Conservation (phyloP, 192 early-diverging fungal genomes). For the Backusella tarrabulga region DNA sequence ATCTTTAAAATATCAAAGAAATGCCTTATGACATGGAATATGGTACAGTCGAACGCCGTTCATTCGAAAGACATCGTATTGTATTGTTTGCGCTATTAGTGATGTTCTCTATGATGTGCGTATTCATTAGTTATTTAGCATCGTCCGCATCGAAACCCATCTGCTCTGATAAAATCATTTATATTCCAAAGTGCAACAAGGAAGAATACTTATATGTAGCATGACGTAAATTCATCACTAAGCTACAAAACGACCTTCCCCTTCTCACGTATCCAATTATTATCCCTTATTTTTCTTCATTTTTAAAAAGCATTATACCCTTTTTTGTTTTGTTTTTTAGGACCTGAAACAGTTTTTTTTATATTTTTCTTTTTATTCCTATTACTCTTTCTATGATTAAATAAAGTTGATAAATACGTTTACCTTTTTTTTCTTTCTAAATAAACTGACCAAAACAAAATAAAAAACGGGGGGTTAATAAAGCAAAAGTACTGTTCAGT, state of each 20-base stretch:
- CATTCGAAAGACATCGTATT: background rate
- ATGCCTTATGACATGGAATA: background rate
- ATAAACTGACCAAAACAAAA: background rate
- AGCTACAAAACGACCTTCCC: background rate
- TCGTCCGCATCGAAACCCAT: background rate
- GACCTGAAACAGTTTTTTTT: no score
- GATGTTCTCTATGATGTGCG: constrained; percentile 1
- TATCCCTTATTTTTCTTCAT: background rate
- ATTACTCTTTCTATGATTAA: background rate
- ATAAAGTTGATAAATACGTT: background rate
- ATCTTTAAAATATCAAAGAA: background rate
- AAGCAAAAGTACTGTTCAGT: background rate
- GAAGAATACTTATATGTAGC: constrained; percentile 7
- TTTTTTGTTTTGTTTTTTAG: background rate
- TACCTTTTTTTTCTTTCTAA: background rate
- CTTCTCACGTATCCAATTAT: background rate
- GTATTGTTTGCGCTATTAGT: constrained; percentile 3
- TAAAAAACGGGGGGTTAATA: background rate
- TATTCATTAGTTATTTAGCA: background rate
- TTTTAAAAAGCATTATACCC: background rate
- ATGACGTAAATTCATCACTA: background rate
- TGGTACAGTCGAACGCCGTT: background rate
- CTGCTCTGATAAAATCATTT: constrained; percentile 11
- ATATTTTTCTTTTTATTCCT: no score
- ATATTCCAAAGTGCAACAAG: constrained; percentile 11